Evolutionary conservation across 768 basidiomycete genomes (phyloP), one percentile per base, ranked within the genome.

Genomic region (Nidularia pulvinata): DNA sequence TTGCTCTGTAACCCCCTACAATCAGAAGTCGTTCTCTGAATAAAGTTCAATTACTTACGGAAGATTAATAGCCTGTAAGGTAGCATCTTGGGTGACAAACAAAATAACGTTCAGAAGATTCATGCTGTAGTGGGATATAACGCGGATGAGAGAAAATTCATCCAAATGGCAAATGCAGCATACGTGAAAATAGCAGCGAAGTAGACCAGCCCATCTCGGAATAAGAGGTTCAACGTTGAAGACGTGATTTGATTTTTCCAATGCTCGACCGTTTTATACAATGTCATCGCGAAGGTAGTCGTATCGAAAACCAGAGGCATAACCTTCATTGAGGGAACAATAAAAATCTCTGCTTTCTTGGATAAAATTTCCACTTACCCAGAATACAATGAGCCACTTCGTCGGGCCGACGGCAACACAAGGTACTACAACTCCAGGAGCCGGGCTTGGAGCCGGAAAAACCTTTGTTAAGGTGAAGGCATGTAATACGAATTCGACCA

Each of bases 141-240:
- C 10, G n/a, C 10, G n/a, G 37, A 39, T 9, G 37, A 39, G n/a
- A 9, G 37, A 9, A 10, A 10, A 10, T 9, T 10, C 9, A 10
- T n/a, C 9, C 9, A 39, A 19, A 19, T 10, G n/a, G 9, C n/a
- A 39, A n/a, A 39, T 9, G 37, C 37, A 65, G 62, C 34, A 25
- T 47, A 6, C 36, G 19, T 19, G 19, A 19, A 19, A 19, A 65
- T 64, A 16, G 58, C 62, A n/a, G 60, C 56, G 42, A 67, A 10
- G 64, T 67, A 67, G 9, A 65, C 14, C 3, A 65, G 33, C 3
- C 65, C 64, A 42, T 67, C 64, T 10, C 61, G 55, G 48, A 52
- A 53, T 7, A 51, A 19, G 10, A 56, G 5, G 19, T 25, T 22
- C 5, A 63, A 33, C 33, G 49, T 52, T 11, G 45, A 46, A 42